Evolutionary conservation across 345 rosid species (phyloP).

Genomic region (Linum usitatissimum): DNA sequence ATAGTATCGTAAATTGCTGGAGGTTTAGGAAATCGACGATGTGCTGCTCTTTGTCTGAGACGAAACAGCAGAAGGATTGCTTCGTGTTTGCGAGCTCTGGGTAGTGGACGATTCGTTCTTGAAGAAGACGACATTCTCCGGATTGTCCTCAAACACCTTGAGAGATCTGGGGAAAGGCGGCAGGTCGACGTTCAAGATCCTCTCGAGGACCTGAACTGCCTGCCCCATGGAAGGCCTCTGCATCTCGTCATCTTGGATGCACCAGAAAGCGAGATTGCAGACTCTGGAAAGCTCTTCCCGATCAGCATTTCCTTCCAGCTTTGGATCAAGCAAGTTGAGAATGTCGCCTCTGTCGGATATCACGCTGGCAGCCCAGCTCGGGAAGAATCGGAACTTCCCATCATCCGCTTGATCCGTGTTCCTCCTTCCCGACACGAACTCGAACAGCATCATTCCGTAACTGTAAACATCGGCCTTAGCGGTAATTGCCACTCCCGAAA

Average conservation of each 20-base stretch:
- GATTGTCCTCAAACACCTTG: conserved; percentile 27
- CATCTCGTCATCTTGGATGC: conserved; percentile 71
- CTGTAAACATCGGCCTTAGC: conserved; percentile 85
- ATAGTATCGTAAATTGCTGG: too few species aligned
- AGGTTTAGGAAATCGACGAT: conserved; percentile 14
- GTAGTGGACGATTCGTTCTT: conserved; percentile 27
- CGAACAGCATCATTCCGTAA: conserved; percentile 85
- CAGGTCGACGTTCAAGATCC: conserved; percentile 42
- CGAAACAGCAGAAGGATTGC: conserved; percentile 20
- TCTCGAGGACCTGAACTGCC: conserved; percentile 77
- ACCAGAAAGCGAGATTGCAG: conserved; percentile 74
- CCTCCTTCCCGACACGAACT: conserved; percentile 66
- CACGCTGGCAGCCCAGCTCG: conserved; percentile 41
- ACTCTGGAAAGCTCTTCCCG: conserved; percentile 49
- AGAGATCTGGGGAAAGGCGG: conserved; percentile 60
- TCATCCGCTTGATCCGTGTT: conserved; percentile 47
- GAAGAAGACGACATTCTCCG: conserved; percentile 34
- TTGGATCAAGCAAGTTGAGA: conserved; percentile 42
- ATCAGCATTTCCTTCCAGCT: conserved; percentile 32
- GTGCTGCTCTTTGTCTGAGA: conserved; percentile 23
- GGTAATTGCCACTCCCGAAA: conserved; percentile 70
- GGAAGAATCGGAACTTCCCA: conserved; percentile 45
- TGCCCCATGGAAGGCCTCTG: conserved; percentile 74
- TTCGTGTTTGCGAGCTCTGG: conserved; percentile 26
- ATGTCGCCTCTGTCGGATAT: conserved; percentile 38